Conservation (phyloP, 2,329 filamentous ascomycete genomes). For the Ascosphaera acerosa region DNA sequence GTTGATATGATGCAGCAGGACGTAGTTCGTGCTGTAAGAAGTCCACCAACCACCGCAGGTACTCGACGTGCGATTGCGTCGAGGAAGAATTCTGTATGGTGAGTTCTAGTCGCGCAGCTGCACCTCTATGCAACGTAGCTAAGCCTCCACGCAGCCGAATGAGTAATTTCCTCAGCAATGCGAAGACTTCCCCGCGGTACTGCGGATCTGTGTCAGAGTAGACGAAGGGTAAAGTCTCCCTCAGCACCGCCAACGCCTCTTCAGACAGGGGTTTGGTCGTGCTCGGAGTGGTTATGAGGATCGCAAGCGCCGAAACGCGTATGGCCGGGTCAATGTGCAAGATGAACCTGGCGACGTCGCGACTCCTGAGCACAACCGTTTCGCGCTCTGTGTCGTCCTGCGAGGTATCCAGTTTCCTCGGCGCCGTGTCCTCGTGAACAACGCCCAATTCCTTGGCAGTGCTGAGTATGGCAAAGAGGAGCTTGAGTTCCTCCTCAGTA, state of each 20-base stretch:
- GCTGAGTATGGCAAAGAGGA: conserved; percentile 43
- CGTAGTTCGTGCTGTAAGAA: conserved; percentile 52
- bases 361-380: conserved; percentile 13
- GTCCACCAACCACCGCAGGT: conserved; percentile 46
- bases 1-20: conserved; percentile 67
- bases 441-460: conserved; percentile 44
- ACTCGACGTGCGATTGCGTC: conserved; percentile 14
- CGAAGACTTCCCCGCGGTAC: conserved; percentile 56
- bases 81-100: not conserved
- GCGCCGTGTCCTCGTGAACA: conserved; percentile 38
- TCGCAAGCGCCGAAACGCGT: conserved; percentile 54
- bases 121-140: not conserved
- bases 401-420: conserved; percentile 4
- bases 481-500: conserved; percentile 28
- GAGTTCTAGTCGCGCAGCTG: not conserved
- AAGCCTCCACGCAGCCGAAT: conserved; percentile 44
- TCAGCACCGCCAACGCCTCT: conserved; percentile 35
- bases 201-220: conserved; percentile 71
- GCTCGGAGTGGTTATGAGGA: conserved; percentile 51
- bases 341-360: conserved; percentile 15
- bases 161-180: conserved; percentile 49
- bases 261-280: conserved; percentile 46
- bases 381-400: conserved; percentile 4
- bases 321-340: conserved; percentile 33
- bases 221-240: conserved; percentile 39